Conservation (phyloP, 129 eudicot species). For the Flaveria linearis region DNA sequence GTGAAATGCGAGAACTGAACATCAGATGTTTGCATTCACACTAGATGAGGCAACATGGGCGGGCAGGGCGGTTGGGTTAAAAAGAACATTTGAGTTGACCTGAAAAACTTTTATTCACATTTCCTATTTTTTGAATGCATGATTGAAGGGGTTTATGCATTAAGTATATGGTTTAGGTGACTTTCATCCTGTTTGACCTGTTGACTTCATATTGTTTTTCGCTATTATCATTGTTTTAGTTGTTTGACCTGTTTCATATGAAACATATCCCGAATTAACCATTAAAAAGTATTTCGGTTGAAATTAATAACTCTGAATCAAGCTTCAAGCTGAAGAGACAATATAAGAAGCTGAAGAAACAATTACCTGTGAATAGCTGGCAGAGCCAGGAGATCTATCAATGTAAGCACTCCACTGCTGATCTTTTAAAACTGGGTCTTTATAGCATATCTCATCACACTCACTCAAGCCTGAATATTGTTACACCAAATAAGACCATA, state of each 20-base stretch:
- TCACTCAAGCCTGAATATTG: conserved; percentile 53
- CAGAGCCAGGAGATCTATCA: conserved; percentile 88
- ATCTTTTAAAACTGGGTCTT: conserved; percentile 84
- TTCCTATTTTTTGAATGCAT: neutral
- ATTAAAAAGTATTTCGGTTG: too few relatives aligned
- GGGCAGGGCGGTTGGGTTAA: neutral
- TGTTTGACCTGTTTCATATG: neutral
- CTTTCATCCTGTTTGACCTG: too few relatives aligned
- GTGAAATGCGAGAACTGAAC: conserved; percentile 11
- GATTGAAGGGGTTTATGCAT: neutral
- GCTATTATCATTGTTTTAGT: neutral
- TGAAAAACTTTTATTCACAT: neutral
- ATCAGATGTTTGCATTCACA: neutral
- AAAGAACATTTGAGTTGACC: neutral
- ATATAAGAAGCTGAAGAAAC: neutral
- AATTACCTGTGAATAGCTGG: conserved; percentile 72
- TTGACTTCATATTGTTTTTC: too few relatives aligned
- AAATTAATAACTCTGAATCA: neutral
- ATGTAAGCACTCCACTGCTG: conserved; percentile 88
- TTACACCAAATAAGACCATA: neutral
- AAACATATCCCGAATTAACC: neutral
- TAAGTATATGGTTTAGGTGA: neutral
- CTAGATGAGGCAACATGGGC: too few relatives aligned
- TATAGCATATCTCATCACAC: conserved; percentile 82
- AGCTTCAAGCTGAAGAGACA: neutral